Percentiles rank a stretch among this genome's conserved stretches.
phyloP scores from a whole-genome alignment of 176 grass and related monocot species.

The Stipa capillata region DNA sequence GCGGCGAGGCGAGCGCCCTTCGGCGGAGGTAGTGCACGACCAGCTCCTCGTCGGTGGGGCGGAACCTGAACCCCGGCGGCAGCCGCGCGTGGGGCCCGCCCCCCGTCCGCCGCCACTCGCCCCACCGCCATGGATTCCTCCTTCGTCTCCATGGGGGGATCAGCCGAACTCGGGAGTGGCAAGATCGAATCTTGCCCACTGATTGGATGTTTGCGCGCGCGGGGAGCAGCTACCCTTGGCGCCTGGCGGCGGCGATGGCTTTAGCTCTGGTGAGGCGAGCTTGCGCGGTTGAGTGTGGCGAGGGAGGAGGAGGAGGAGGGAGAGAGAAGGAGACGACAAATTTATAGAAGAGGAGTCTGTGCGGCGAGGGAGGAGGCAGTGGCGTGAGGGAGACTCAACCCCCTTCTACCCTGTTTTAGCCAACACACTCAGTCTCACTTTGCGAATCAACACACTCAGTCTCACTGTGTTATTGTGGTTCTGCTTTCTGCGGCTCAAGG shows the following conservation, averaged over 20 bases:
- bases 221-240: background rate
- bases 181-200: background rate
- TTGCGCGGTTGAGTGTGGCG: background rate
- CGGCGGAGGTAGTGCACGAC: slow-evolving; percentile 61
- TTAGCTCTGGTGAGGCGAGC: background rate
- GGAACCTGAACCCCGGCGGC: slow-evolving; percentile 61
- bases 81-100: background rate
- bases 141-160: too few species aligned
- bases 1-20: slow-evolving; percentile 35
- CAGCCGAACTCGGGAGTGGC: too few species aligned
- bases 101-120: background rate
- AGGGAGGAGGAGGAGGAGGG: background rate
- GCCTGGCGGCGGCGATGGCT: background rate
- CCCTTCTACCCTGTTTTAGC: slow-evolving; percentile 14
- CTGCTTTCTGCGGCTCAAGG: background rate
- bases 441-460: too few species aligned
- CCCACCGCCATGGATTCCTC: too few species aligned
- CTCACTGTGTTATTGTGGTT: too few species aligned
- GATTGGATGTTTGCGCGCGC: background rate
- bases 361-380: slow-evolving; percentile 16
- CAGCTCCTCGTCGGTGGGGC: slow-evolving; percentile 59
- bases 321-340: background rate
- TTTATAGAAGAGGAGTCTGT: slow-evolving; percentile 20
- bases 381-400: slow-evolving; percentile 50
- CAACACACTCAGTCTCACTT: background rate